phyloP scores from a whole-genome alignment of 768 basidiomycete species.

The Guyanaporus albipodus region DNA sequence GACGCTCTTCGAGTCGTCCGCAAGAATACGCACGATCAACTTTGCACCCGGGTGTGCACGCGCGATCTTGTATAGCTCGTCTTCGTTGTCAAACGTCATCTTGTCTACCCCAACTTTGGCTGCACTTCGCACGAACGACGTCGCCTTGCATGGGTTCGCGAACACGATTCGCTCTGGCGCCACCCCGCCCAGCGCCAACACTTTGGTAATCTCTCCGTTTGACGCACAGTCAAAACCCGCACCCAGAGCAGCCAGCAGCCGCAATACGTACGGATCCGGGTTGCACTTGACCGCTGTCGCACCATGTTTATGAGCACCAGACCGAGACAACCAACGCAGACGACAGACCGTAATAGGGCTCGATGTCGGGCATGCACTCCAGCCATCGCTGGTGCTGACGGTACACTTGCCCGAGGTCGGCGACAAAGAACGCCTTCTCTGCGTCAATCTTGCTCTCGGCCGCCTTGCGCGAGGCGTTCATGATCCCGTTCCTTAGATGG shows the following conservation, averaged over 20 bases:
- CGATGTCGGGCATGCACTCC: slow-evolving; percentile 71
- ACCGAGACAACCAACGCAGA: slow-evolving; percentile 13
- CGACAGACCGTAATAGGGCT: slow-evolving; percentile 86
- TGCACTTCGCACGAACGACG: slow-evolving; percentile 87
- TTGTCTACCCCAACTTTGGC: slow-evolving; percentile 74
- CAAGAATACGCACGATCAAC: slow-evolving; percentile 89
- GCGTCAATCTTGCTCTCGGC: slow-evolving; percentile 62
- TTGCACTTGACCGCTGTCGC: slow-evolving; percentile 92
- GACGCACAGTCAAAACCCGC: slow-evolving; percentile 98
- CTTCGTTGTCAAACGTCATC: slow-evolving; percentile 99
- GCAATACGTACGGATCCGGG: slow-evolving; percentile 91
- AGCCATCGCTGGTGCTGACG: slow-evolving; percentile 82
- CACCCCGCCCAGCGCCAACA: slow-evolving; percentile 71
- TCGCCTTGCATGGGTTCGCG: slow-evolving; percentile 98
- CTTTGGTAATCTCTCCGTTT: slow-evolving; percentile 82
- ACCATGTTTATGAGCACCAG: slow-evolving; percentile 23
- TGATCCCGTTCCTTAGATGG: slow-evolving; percentile 74
- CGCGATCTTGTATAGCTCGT: slow-evolving; percentile 92
- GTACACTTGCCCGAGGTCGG: slow-evolving; percentile 87
- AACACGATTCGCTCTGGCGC: slow-evolving; percentile 86
- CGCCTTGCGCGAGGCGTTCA: slow-evolving; percentile 52
- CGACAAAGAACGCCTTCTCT: slow-evolving; percentile 95
- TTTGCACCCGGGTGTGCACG: slow-evolving; percentile 76
- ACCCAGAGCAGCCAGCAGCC: slow-evolving; percentile 85
- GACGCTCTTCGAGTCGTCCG: slow-evolving; percentile 95